phyloP scores from a whole-genome alignment of 2,329 filamentous ascomycete species.

The Nectriaceae sp. region DNA sequence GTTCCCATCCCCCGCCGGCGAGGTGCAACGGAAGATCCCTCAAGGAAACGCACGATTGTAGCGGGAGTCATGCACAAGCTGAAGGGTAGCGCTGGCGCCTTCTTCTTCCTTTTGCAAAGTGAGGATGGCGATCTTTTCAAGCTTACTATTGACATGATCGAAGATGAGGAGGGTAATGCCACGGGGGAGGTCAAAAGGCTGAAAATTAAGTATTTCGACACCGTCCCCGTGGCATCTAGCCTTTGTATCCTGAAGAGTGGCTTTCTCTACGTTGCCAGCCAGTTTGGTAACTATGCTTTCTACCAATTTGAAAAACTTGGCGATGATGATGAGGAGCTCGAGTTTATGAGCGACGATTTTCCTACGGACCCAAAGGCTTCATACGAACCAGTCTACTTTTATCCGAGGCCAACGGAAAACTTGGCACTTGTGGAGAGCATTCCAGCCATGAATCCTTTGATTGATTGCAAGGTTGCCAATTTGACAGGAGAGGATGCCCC shows the following conservation, averaged over 20 bases:
- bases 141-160: constrained; percentile 86
- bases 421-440: constrained; percentile 82
- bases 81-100: constrained; percentile 77
- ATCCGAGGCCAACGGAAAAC: constrained; percentile 77
- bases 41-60: constrained; percentile 83
- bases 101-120: constrained; percentile 95
- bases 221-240: constrained; percentile 82
- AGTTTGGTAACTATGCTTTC: constrained; percentile 90
- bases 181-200: constrained; percentile 81
- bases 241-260: constrained; percentile 94
- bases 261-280: constrained; percentile 89
- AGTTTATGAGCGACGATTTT: constrained; percentile 83
- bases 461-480: constrained; percentile 91
- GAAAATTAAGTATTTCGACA: constrained; percentile 98
- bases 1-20: constrained; percentile 85
- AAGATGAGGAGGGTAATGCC: constrained; percentile 74
- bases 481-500: constrained; percentile 90
- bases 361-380: constrained; percentile 71
- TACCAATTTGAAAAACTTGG: constrained; percentile 98
- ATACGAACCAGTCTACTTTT: constrained; percentile 82
- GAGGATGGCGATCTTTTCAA: constrained; percentile 99
- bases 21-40: constrained; percentile 88
- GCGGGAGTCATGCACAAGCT: constrained; percentile 97
- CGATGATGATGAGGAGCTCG: constrained; percentile 87
- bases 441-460: constrained; percentile 84